These are phyloP conservation scores for Cordyceps farinosa DNA, from an alignment of 2,329 filamentous ascomycete species.

Conservation along the genomic window DNA sequence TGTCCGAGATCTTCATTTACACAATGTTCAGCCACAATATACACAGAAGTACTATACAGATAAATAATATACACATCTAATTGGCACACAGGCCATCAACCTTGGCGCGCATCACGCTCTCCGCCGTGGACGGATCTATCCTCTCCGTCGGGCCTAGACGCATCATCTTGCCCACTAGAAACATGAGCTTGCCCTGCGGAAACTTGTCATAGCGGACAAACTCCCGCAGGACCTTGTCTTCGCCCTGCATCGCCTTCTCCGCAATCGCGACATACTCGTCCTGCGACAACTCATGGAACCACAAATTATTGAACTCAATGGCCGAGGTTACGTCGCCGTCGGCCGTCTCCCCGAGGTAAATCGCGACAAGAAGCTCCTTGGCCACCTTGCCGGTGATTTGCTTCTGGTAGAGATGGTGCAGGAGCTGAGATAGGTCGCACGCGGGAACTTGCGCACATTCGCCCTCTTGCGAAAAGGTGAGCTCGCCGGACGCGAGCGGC, in stretches of 20 bases:
- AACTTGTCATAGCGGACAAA: constrained; percentile 44
- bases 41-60: background rate
- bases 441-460: constrained; percentile 46
- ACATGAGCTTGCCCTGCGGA: constrained; percentile 59
- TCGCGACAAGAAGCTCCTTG: constrained; percentile 54
- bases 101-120: constrained; percentile 40
- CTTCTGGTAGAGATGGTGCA: constrained; percentile 44
- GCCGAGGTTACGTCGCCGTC: constrained; percentile 39
- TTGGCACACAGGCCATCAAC: constrained; percentile 4
- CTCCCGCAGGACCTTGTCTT: constrained; percentile 45
- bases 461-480: constrained; percentile 50
- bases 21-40: background rate
- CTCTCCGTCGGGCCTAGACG: constrained; percentile 49
- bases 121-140: constrained; percentile 51
- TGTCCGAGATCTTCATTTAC: background rate
- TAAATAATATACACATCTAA: background rate
- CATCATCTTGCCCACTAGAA: constrained; percentile 58
- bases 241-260: constrained; percentile 39
- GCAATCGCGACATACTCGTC: constrained; percentile 49
- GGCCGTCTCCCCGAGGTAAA: constrained; percentile 47
- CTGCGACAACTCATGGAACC: constrained; percentile 50
- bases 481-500: constrained; percentile 30
- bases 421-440: constrained; percentile 46
- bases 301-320: constrained; percentile 46
- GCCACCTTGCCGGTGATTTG: constrained; percentile 55